These are phyloP conservation scores for Alternaria metachromatica DNA, from an alignment of 2,329 filamentous ascomycete genomes.

Conservation along the genomic window DNA sequence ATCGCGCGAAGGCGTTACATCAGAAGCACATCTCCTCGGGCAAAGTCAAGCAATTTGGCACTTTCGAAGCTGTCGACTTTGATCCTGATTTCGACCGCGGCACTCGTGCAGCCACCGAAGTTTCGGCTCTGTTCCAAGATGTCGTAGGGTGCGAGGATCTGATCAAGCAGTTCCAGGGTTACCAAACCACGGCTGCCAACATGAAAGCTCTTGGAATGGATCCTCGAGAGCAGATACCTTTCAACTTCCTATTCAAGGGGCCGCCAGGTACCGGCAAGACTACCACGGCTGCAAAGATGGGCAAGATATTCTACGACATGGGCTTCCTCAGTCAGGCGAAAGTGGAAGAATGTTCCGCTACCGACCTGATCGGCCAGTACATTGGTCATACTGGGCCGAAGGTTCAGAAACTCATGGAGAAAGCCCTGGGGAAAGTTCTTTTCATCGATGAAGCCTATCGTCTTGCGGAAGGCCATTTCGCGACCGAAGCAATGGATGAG, in stretches of 20 bases:
- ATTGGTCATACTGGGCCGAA: constrained; percentile 74
- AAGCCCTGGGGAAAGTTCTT: constrained; percentile 68
- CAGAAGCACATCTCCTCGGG: constrained; percentile 52
- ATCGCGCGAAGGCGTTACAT: constrained; percentile 61
- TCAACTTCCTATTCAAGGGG: constrained; percentile 73
- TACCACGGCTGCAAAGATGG: constrained; percentile 75
- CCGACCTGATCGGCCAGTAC: constrained; percentile 72
- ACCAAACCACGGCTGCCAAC: constrained; percentile 60
- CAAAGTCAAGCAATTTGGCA: constrained; percentile 32
- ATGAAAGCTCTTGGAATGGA: constrained; percentile 62
- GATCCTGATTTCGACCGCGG: constrained; percentile 66
- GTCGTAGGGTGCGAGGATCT: constrained; percentile 65
- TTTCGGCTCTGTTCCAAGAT: constrained; percentile 63
- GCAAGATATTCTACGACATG: constrained; percentile 77
- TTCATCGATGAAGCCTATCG: constrained; percentile 78
- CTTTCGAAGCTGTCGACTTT: constrained; percentile 60
- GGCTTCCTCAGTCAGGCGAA: constrained; percentile 67
- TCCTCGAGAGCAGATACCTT: constrained; percentile 65
- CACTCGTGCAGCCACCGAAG: constrained; percentile 51
- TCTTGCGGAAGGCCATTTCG: constrained; percentile 64
- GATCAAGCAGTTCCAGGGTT: constrained; percentile 60
- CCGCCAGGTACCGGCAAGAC: constrained; percentile 75
- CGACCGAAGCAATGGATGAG: constrained; percentile 62
- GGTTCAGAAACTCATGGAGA: constrained; percentile 65
- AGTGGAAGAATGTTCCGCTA: constrained; percentile 71